These are phyloP conservation scores for Xylariaceae sp. DNA, from an alignment of 2,329 filamentous ascomycete species.

Conservation along the genomic window DNA sequence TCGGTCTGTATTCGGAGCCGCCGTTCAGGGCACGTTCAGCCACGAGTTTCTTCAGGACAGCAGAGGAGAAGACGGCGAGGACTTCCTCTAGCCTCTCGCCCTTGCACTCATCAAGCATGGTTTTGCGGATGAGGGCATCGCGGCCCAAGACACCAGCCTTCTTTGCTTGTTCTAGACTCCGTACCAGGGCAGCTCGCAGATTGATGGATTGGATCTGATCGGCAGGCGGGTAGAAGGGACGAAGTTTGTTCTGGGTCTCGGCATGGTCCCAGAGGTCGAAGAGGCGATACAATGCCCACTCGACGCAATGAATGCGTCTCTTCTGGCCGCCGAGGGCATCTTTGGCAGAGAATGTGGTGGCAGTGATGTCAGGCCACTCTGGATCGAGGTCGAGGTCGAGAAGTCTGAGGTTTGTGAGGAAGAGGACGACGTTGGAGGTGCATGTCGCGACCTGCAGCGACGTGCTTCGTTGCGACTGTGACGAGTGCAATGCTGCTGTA, in stretches of 20 bases:
- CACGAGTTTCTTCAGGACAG: conserved; percentile 71
- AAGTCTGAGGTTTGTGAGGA: conserved; percentile 80
- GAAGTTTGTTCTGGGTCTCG: conserved; percentile 76
- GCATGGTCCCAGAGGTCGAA: conserved; percentile 80
- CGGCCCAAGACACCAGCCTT: conserved; percentile 80
- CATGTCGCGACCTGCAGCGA: conserved; percentile 30
- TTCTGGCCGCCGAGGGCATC: conserved; percentile 73
- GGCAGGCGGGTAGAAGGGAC: conserved; percentile 84
- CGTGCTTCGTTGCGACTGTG: conserved; percentile 16
- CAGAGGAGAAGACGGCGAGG: conserved; percentile 77
- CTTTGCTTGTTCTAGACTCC: conserved; percentile 80
- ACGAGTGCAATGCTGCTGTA: conserved; percentile 7
- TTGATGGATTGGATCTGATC: conserved; percentile 91
- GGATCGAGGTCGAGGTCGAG: conserved; percentile 72
- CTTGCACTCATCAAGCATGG: conserved; percentile 94
- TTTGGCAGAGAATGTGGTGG: conserved; percentile 65
- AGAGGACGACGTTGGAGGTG: conserved; percentile 59
- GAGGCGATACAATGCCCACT: conserved; percentile 89
- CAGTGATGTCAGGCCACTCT: conserved; percentile 78
- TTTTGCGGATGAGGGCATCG: conserved; percentile 81
- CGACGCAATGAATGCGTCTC: conserved; percentile 75
- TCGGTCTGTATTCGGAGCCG: conserved; percentile 38
- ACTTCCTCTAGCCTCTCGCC: conserved; percentile 88
- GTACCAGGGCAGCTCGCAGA: conserved; percentile 78
- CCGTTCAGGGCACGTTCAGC: conserved; percentile 40